phyloP scores from a whole-genome alignment of 2,329 filamentous ascomycete species.

The Teratosphaeria epicoccoides region DNA sequence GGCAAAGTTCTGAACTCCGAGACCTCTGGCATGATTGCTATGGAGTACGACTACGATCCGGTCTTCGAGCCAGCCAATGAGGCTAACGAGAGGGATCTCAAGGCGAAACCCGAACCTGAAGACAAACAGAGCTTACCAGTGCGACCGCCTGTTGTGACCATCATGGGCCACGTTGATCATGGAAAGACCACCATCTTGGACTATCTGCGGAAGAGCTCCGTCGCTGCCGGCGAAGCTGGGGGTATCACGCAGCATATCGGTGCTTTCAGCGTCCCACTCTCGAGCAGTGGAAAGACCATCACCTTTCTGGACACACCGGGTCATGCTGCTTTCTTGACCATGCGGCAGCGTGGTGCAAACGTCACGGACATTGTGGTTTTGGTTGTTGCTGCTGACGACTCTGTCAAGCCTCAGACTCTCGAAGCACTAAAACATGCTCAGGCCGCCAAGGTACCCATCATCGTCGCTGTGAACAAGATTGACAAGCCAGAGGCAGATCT shows the following conservation, averaged over 20 bases:
- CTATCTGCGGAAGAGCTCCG: conserved; percentile 82
- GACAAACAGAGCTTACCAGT: conserved; percentile 51
- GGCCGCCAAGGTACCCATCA: conserved; percentile 79
- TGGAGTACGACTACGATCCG: conserved; percentile 87
- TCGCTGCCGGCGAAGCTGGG: conserved; percentile 84
- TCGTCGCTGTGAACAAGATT: conserved; percentile 95
- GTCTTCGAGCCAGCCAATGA: conserved; percentile 39
- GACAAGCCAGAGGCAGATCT: conserved; percentile 76
- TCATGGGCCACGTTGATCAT: conserved; percentile 98
- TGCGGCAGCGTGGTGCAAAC: conserved; percentile 89
- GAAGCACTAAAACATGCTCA: conserved; percentile 93
- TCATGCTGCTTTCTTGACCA: conserved; percentile 87
- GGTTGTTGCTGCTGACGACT: conserved; percentile 93
- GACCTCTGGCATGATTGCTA: conserved; percentile 77
- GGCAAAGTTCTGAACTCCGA: conserved; percentile 86
- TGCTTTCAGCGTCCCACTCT: conserved; percentile 84
- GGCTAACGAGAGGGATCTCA: conserved; percentile 59
- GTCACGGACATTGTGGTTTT: conserved; percentile 95
- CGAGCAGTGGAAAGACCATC: conserved; percentile 64
- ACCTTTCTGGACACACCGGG: conserved; percentile 96
- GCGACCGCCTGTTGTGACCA: conserved; percentile 89
- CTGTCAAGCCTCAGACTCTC: conserved; percentile 91
- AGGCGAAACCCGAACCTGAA: conserved; percentile 44
- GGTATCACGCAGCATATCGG: conserved; percentile 98
- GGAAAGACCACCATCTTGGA: conserved; percentile 96